Evolutionary conservation across 371 early-diverging fungal species (phyloP), one percentile per base, ranked within the genome.

Genomic region (Dinochytrium kinnereticum): DNA sequence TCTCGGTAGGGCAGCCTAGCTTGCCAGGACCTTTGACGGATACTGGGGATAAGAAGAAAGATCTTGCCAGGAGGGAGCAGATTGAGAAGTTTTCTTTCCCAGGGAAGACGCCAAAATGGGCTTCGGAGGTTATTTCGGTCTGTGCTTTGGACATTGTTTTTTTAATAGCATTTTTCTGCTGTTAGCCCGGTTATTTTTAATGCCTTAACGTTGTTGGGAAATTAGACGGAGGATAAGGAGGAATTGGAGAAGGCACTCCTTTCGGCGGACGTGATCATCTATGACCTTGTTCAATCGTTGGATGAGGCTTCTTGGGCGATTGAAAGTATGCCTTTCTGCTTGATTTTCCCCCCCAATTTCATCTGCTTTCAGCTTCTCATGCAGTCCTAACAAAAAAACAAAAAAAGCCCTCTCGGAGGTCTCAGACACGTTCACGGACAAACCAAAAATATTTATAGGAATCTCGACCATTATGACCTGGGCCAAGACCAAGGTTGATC

Each of bases 391-490:
- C 49, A 70, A 65, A 67, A 69, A 67, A 53, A 30, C 31, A 69
- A 69, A 66, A 69, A 69, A 30, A 26, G 87, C 67, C 39, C 78
- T 87, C n/a, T 37, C 82, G 49, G 83, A 82, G 24, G 57, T 77
- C 30, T 68, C 83, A 0, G 86, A 85, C 38, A 74, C 51, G 2
- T 88, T 84, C 66, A 51, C 70, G 7, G 84, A 84, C 53, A 76
- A 76, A 39, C 85, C 85, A 21, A 88, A 88, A 71, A 76, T 69
- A 13, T 82, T 88, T 71, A 84, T 88, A 37, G 84, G 75, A 15
- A 37, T 88, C 17, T 84, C 86, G 1, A 81, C 83, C 37, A 76
- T 88, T 57, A 81, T 88, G 82, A 88, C 88, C 0, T 88, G 88
- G 88, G 86, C 82, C 0, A 74, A 74, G 39, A 88, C 88, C 0